Base-by-base conservation (phyloP, 176 grass and related monocot genomes). In the maize (Zea mays) region DNA sequence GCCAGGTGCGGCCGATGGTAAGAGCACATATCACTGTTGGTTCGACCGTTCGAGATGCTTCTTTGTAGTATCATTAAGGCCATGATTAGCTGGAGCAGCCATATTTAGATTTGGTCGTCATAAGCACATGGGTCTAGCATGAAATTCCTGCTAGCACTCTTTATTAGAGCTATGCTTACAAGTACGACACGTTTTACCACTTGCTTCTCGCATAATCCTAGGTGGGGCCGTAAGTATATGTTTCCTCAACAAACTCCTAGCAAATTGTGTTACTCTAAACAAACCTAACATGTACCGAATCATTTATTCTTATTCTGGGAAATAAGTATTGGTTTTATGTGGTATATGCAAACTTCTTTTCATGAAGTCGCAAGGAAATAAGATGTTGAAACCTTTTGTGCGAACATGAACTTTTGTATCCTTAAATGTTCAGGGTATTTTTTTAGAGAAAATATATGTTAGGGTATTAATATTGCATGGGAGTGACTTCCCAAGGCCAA, bases 1-100 rank as follows among this genome's bases (percentile, higher is more conserved):
- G 83, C 83, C 95, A 98, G 69, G 68, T 82, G 0, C 87, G 72
- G 49, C 78, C 91, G 3, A 75, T 17, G 69, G 95, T 98, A 92
- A 88, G 89, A 82, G 46, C 33, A 27, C 27, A 0, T 2, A 57
- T 44, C 54, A 46, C 11, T 36, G 27, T n/a, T n/a, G 11, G 17
- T 44, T 20, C 16, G 54, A 20, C n/a, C n/a, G 7, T 16, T 57
- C 27, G 14, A 47, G 65, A 65, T 64, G 65, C 59, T 85, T 66
- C 17, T 27, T 33, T 52, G 10, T 76, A 46, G 72, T 55, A 21
- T 78, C 15, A 58, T 35, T 17, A n/a, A 12, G 17, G 12, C 48
- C 17, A 50, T 61, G 49, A 38, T 79, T 57, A 49, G 40, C 51
- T 74, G 41, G 63, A 40, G 20, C 54, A 57, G 40, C 33, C 12